Conservation (phyloP, 805 yeast species). For the Candida coquimbonensis region DNA sequence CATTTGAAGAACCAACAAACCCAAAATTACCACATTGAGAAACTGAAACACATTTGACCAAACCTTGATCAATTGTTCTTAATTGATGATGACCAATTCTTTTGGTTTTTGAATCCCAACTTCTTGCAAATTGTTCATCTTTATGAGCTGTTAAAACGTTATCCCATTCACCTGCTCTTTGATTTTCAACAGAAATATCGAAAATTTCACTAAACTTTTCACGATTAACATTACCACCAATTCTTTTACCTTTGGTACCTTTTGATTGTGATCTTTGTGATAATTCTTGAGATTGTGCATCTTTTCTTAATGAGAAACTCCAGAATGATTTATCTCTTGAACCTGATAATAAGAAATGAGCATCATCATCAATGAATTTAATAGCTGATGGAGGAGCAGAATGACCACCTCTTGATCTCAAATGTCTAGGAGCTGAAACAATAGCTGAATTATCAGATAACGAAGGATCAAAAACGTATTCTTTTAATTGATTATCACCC, state of each 20-base stretch:
- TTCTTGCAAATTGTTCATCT: slow-evolving; percentile 75
- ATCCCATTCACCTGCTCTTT: slow-evolving; percentile 89
- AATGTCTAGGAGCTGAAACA: slow-evolving; percentile 81
- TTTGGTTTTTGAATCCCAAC: slow-evolving; percentile 80
- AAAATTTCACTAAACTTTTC: slow-evolving; percentile 76
- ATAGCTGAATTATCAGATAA: slow-evolving; percentile 49
- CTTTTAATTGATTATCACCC: slow-evolving; percentile 83
- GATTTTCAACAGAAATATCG: slow-evolving; percentile 61
- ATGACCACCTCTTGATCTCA: slow-evolving; percentile 97
- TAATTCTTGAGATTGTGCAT: slow-evolving; percentile 91
- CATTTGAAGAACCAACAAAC: slow-evolving; percentile 79
- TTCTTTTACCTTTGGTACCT: slow-evolving; percentile 37
- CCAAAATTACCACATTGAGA: slow-evolving; percentile 96
- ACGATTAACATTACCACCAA: slow-evolving; percentile 50
- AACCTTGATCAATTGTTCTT: slow-evolving; percentile 68
- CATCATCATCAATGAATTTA: slow-evolving; percentile 67
- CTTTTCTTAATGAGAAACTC: slow-evolving; percentile 89
- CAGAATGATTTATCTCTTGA: slow-evolving; percentile 83
- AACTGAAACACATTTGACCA: slow-evolving; percentile 67
- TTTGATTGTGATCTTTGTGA: slow-evolving; percentile 60
- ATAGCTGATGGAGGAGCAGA: slow-evolving; percentile 79
- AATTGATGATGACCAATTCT: slow-evolving; percentile 73
- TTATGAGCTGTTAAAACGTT: slow-evolving; percentile 85
- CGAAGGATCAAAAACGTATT: slow-evolving; percentile 90
- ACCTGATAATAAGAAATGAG: slow-evolving; percentile 82